Evolutionary conservation across 345 rosid species (phyloP).

Genomic region (Gossypium arboreum): DNA sequence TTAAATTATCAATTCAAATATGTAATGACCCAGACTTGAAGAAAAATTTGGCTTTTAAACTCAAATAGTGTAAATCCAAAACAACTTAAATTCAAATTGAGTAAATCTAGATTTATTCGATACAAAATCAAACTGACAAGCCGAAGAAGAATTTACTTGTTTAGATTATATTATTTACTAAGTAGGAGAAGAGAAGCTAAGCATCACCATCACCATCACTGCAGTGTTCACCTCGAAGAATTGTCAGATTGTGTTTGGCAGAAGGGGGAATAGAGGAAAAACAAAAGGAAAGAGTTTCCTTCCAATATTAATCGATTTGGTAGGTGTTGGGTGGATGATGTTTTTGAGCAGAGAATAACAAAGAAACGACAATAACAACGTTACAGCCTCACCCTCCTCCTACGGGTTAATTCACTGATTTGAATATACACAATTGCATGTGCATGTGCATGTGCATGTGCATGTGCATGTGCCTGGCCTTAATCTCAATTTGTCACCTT

Average conservation of each 20-base stretch:
- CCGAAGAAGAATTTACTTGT: no score
- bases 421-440: constrained; percentile 12
- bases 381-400: neutral
- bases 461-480: neutral
- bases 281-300: neutral
- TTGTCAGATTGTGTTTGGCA: constrained; percentile 23
- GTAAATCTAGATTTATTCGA: no score
- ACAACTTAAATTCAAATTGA: no score
- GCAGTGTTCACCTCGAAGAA: constrained; percentile 20
- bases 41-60: no score
- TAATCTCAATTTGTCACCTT: neutral
- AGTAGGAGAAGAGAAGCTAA: neutral
- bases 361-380: constrained; percentile 10
- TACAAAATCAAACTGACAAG: no score
- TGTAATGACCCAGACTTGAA: no score
- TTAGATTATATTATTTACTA: neutral
- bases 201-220: neutral
- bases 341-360: neutral
- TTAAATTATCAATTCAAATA: no score
- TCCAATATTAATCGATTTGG: neutral
- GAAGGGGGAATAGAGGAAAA: neutral
- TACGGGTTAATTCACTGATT: neutral
- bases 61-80: no score
- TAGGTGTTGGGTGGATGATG: neutral
- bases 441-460: constrained; percentile 11